Percentiles rank a stretch among this genome's conserved stretches.
phyloP scores from a whole-genome alignment of 2,329 filamentous ascomycete species.

The Microdochium trichocladiopsis region DNA sequence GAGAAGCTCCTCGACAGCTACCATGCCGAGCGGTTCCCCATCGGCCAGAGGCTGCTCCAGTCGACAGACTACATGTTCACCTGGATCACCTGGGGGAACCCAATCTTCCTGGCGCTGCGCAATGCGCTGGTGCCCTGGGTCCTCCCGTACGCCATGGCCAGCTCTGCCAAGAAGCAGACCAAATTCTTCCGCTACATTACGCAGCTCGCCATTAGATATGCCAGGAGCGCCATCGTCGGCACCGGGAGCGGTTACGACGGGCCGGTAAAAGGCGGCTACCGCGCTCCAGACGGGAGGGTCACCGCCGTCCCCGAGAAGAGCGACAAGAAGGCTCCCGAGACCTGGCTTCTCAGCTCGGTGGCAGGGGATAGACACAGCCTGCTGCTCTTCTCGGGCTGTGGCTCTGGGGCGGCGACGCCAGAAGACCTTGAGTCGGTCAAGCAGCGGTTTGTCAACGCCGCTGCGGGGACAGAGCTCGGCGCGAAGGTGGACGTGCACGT shows the following conservation, averaged over 20 bases:
- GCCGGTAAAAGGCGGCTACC: not conserved
- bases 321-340: constrained; percentile 6
- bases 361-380: constrained; percentile 13
- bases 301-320: constrained; percentile 7
- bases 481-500: constrained; percentile 9
- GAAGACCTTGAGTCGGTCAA: constrained; percentile 11
- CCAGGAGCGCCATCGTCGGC: constrained; percentile 22
- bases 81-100: constrained; percentile 14
- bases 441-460: constrained; percentile 6
- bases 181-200: constrained; percentile 28
- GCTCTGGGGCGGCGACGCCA: constrained; percentile 4
- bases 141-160: constrained; percentile 23
- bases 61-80: constrained; percentile 31
- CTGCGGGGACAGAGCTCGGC: not conserved
- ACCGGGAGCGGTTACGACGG: constrained; percentile 13
- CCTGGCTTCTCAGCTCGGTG: constrained; percentile 14
- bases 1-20: constrained; percentile 37
- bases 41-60: constrained; percentile 32
- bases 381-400: constrained; percentile 16
- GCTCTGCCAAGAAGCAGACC: constrained; percentile 9
- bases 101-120: constrained; percentile 14
- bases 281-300: not conserved
- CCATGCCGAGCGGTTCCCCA: constrained; percentile 35
- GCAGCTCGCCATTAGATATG: constrained; percentile 31
- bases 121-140: constrained; percentile 26